phyloP scores from a whole-genome alignment of 306 rosid genomes.

The Quercus ilex region DNA sequence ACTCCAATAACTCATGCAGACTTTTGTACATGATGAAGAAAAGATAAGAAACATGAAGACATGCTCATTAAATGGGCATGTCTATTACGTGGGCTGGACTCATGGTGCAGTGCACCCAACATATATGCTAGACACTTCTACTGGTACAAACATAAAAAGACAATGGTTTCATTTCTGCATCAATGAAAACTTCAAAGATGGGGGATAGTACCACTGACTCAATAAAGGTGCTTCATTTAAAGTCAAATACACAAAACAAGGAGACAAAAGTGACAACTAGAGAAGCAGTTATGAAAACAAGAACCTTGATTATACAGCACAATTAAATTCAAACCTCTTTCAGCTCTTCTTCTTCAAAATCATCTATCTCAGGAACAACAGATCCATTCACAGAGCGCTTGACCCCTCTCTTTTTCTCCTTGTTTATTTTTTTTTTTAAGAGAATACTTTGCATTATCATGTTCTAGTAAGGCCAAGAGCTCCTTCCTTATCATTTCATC shows the following conservation, averaged over 20 bases:
- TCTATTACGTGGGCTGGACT: too few species aligned
- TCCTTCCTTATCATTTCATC: constrained; percentile 80
- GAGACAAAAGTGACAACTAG: not conserved
- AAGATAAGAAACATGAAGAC: too few species aligned
- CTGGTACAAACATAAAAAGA: not conserved
- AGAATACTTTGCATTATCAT: constrained; percentile 82
- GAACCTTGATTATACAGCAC: not conserved
- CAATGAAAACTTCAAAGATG: not conserved
- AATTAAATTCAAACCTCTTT: constrained; percentile 44
- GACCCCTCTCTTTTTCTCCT: constrained; percentile 65
- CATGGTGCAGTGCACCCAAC: too few species aligned
- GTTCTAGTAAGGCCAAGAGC: constrained; percentile 70
- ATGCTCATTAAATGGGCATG: too few species aligned
- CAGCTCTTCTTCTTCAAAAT: constrained; percentile 72
- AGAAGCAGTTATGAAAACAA: not conserved
- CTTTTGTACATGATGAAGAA: too few species aligned
- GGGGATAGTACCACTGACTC: not conserved
- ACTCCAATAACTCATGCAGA: too few species aligned
- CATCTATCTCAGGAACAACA: constrained; percentile 64
- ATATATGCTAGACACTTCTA: not conserved
- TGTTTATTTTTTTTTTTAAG: constrained; percentile 55
- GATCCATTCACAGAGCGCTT: constrained; percentile 56
- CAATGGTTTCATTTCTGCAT: not conserved
- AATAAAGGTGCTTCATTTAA: not conserved
- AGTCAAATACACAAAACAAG: not conserved